These are phyloP conservation scores for Colletotrichum viniferum DNA, from an alignment of 2,329 filamentous ascomycete genomes.

Conservation along the genomic window DNA sequence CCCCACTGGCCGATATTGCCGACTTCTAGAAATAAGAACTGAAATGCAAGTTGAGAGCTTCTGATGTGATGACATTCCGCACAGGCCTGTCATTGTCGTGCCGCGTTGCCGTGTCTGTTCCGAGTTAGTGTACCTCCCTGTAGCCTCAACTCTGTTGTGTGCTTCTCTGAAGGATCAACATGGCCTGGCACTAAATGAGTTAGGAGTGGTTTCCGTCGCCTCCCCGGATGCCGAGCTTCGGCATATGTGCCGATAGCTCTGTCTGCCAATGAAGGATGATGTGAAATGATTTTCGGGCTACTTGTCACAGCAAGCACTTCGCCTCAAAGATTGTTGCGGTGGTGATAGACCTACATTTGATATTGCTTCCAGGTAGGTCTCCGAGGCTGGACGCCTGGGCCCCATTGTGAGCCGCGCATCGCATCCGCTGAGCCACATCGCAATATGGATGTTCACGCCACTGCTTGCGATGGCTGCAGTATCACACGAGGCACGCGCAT, in stretches of 20 bases:
- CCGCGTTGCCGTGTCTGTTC: not conserved
- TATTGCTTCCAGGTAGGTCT: not conserved
- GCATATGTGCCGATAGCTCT: not conserved
- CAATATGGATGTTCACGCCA: not conserved
- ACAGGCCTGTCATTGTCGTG: slow-evolving; percentile 3
- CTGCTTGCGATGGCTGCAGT: not conserved
- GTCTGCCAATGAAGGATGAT: not conserved
- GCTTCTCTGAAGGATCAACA: slow-evolving; percentile 6
- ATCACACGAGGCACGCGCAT: not conserved
- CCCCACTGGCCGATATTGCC: not conserved
- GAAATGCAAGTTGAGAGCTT: not conserved
- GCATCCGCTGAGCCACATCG: not conserved
- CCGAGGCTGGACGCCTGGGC: not conserved
- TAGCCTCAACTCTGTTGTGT: slow-evolving; percentile 12
- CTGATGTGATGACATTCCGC: not conserved
- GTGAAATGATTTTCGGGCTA: not conserved
- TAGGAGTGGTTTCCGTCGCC: not conserved
- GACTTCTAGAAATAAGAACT: not conserved
- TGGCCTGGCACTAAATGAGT: not conserved
- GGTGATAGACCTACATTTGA: not conserved
- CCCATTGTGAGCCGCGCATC: not conserved
- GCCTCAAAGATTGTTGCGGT: not conserved
- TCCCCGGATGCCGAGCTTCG: slow-evolving; percentile 8
- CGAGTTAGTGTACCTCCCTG: not conserved
- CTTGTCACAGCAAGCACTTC: not conserved